Conservation (phyloP, 1,139 yeast species). For the Yamadazyma atmosphaerica region DNA sequence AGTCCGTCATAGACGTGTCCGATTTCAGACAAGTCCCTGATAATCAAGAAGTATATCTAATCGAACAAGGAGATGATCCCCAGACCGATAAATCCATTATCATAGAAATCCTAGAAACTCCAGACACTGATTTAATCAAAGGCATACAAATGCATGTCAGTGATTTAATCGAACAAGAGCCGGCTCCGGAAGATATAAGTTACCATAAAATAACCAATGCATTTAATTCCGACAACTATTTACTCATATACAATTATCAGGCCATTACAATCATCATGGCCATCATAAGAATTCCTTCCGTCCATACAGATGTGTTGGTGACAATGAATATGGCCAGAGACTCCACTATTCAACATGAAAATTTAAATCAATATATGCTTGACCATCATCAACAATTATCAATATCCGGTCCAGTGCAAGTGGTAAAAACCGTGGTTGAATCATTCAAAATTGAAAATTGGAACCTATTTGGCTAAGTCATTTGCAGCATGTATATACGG, state of each 20-base stretch:
- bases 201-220: slow-evolving; percentile 2
- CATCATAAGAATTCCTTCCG: slow-evolving; percentile 50
- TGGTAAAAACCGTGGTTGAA: slow-evolving; percentile 17
- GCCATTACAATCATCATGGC: slow-evolving; percentile 29
- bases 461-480: slow-evolving; percentile 50
- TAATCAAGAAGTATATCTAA: slow-evolving; percentile 79
- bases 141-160: slow-evolving; percentile 43
- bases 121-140: slow-evolving; percentile 29
- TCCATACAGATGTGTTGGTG: slow-evolving; percentile 61
- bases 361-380: slow-evolving; percentile 8
- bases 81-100: slow-evolving; percentile 60
- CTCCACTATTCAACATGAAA: slow-evolving; percentile 3
- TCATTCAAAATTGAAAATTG: slow-evolving; percentile 41
- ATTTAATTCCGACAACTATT: slow-evolving; percentile 4
- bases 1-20: slow-evolving; percentile 68
- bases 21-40: slow-evolving; percentile 79
- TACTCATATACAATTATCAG: slow-evolving; percentile 3
- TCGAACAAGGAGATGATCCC: slow-evolving; percentile 29
- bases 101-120: slow-evolving; percentile 67
- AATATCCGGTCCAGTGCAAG: slow-evolving; percentile 18
- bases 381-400: slow-evolving; percentile 10
- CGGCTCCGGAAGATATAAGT: slow-evolving; percentile 8
- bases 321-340: slow-evolving; percentile 56
- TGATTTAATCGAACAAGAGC: slow-evolving; percentile 33
- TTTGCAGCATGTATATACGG: no score